Conservation (phyloP, 805 yeast species). For the Wickerhamomyces sydowiorum region DNA sequence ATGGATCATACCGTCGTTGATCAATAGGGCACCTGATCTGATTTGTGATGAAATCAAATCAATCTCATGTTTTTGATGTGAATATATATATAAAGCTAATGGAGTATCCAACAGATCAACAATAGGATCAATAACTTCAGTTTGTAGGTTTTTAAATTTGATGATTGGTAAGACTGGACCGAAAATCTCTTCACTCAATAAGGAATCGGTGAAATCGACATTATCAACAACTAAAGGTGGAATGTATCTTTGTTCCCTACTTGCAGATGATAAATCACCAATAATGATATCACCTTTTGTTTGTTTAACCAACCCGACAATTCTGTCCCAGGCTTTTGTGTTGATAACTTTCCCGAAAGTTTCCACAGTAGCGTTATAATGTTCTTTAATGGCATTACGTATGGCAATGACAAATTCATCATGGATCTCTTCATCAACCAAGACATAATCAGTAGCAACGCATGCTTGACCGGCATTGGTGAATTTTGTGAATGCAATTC, state of each 20-base stretch:
- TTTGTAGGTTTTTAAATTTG: conserved; percentile 38
- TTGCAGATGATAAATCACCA: conserved; percentile 27
- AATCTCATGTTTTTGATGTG: conserved; percentile 41
- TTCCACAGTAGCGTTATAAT: conserved; percentile 33
- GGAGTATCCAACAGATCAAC: conserved; percentile 62
- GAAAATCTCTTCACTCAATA: conserved; percentile 75
- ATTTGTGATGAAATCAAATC: conserved; percentile 42
- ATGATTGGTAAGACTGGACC: conserved; percentile 83
- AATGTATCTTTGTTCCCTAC: conserved; percentile 39
- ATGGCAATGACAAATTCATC: conserved; percentile 41
- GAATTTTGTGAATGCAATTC: conserved; percentile 76
- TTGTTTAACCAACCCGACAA: conserved; percentile 34
- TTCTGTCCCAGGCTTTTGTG: conserved; percentile 43
- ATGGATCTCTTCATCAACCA: conserved; percentile 58
- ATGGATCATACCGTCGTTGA: conserved; percentile 72
- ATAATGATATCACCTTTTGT: conserved; percentile 41
- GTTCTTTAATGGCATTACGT: conserved; percentile 34
- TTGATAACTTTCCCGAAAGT: conserved; percentile 54
- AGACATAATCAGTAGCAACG: conserved; percentile 78
- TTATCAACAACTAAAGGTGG: conserved; percentile 70
- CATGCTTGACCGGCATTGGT: conserved; percentile 88
- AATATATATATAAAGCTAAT: conserved; percentile 70
- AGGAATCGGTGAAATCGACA: conserved; percentile 58
- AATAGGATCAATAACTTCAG: conserved; percentile 37
- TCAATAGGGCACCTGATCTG: conserved; percentile 66